phyloP scores from a whole-genome alignment of 163 green algal species.

The Coccomyxa subellipsoidea region DNA sequence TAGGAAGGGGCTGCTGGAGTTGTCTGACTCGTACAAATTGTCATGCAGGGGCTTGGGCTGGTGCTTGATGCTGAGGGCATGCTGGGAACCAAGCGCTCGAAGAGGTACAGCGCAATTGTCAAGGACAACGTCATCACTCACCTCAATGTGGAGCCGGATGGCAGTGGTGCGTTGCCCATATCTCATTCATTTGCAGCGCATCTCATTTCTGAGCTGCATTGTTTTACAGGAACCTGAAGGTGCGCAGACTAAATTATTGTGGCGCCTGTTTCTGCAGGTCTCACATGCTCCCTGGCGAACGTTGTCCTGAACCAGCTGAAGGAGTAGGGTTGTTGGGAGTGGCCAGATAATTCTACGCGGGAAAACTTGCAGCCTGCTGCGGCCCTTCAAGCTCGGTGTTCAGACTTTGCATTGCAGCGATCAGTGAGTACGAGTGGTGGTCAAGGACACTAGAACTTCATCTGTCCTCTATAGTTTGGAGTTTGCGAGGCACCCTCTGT shows the following conservation, averaged over 20 bases:
- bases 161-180: not conserved
- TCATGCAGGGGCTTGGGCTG: conserved; percentile 27
- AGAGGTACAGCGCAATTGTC: conserved; percentile 16
- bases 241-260: not conserved
- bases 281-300: not conserved
- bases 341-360: no score
- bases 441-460: no score
- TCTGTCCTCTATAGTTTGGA: no score
- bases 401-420: no score
- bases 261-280: not conserved
- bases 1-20: no score
- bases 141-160: conserved; percentile 11
- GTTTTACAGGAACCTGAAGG: not conserved
- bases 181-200: not conserved
- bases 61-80: conserved; percentile 30
- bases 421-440: no score
- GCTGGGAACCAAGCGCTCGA: conserved; percentile 31
- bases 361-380: not conserved
- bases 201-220: not conserved
- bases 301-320: not conserved
- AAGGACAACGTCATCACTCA: conserved; percentile 1
- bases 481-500: no score
- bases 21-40: no score
- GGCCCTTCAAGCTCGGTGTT: no score
- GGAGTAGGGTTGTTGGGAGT: no score